A percentile compares a stretch with the other conserved stretches of the same genome.
These are phyloP conservation scores for Paramecium biaurelia DNA, from an alignment of 73 alveolate species.

Conservation along the genomic window DNA sequence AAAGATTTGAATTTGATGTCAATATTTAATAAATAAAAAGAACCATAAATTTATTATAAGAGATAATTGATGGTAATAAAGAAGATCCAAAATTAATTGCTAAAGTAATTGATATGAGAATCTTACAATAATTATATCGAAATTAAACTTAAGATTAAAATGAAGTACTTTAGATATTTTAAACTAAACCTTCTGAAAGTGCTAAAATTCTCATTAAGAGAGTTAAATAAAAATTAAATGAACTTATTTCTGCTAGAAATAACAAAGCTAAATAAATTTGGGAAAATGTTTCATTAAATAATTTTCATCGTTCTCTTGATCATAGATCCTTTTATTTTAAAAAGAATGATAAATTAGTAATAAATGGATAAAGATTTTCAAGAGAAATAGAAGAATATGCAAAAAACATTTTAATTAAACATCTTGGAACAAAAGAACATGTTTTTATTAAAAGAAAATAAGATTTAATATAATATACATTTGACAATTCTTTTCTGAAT, in stretches of 20 bases:
- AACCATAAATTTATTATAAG: constrained; percentile 53
- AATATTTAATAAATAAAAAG: constrained; percentile 43
- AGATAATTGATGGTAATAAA: constrained; percentile 5
- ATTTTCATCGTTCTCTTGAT: constrained; percentile 69
- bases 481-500: neutral
- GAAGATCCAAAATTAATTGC: neutral
- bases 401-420: neutral
- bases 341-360: constrained; percentile 57
- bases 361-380: constrained; percentile 39
- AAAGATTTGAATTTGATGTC: constrained; percentile 71
- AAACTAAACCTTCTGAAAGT: constrained; percentile 57
- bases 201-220: constrained; percentile 57
- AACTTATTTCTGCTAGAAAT: constrained; percentile 57
- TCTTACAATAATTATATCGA: constrained; percentile 24
- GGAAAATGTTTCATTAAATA: constrained; percentile 63
- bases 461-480: neutral
- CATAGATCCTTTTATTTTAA: constrained; percentile 71
- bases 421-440: constrained; percentile 17
- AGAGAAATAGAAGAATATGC: constrained; percentile 52
- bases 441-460: constrained; percentile 1
- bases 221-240: constrained; percentile 58
- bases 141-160: constrained; percentile 57
- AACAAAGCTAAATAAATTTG: constrained; percentile 55
- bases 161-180: constrained; percentile 60
- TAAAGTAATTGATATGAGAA: constrained; percentile 59